Conservation (phyloP, 345 rosid genomes). For the Eucalyptus marginata region DNA sequence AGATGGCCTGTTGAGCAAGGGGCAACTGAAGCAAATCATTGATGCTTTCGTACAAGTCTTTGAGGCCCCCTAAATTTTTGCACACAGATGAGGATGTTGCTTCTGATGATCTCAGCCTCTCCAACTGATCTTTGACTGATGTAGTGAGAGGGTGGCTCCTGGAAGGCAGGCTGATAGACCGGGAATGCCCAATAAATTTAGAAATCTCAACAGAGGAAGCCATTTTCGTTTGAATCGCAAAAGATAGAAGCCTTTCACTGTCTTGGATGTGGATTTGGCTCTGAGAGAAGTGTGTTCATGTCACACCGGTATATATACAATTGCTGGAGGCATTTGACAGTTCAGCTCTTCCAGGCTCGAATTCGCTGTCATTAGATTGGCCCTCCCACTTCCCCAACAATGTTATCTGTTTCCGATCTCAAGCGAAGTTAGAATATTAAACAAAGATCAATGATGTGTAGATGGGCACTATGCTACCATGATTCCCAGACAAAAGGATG, state of each 20-base stretch:
- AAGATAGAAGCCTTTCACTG: background rate
- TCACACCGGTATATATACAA: background rate
- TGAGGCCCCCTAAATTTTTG: background rate
- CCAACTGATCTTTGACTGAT: constrained; percentile 1
- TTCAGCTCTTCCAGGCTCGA: background rate
- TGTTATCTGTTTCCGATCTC: background rate
- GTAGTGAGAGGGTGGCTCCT: constrained; percentile 2
- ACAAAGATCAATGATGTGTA: background rate
- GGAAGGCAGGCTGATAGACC: constrained; percentile 15
- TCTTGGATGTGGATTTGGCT: background rate
- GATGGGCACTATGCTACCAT: background rate
- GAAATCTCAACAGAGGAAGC: background rate
- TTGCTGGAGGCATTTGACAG: background rate
- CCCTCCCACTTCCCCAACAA: background rate
- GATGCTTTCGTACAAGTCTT: background rate
- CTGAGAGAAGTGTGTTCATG: background rate
- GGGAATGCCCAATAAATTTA: background rate
- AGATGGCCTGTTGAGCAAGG: background rate
- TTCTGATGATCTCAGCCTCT: constrained; percentile 5
- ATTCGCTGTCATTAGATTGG: background rate
- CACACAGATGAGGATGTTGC: background rate
- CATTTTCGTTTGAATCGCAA: background rate
- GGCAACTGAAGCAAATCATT: constrained; percentile 1
- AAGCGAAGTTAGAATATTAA: background rate
- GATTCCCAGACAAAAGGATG: background rate